Evolutionary conservation across 352 stramenopile genomes (phyloP).

Genomic region (Pythium sp.): DNA sequence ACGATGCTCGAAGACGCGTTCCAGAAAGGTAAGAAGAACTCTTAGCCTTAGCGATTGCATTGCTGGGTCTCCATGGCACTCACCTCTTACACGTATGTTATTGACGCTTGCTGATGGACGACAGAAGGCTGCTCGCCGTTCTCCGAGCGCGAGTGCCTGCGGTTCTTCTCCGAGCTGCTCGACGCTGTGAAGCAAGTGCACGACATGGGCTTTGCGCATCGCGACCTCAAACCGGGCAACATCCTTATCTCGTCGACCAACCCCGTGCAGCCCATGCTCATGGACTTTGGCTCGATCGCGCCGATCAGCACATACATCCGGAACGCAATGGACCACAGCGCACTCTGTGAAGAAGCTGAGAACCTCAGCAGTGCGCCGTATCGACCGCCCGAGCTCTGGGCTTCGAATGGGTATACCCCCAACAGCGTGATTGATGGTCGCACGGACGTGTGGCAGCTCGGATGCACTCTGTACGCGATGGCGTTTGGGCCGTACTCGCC

Average conservation of each 20-base stretch:
- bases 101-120: background rate
- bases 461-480: slow-evolving; percentile 90
- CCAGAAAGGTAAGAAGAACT: slow-evolving; percentile 19
- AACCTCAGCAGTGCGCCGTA: slow-evolving; percentile 87
- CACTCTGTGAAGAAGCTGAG: slow-evolving; percentile 79
- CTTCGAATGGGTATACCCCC: slow-evolving; percentile 27
- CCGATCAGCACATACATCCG: slow-evolving; percentile 30
- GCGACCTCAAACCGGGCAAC: slow-evolving; percentile 80
- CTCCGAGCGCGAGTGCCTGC: slow-evolving; percentile 41
- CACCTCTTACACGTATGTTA: background rate
- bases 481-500: slow-evolving; percentile 88
- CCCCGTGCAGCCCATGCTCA: slow-evolving; percentile 50
- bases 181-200: slow-evolving; percentile 63
- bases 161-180: slow-evolving; percentile 52
- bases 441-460: slow-evolving; percentile 90
- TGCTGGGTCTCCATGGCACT: background rate
- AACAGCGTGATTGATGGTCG: slow-evolving; percentile 47
- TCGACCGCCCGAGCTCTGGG: slow-evolving; percentile 90
- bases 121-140: slow-evolving; percentile 25
- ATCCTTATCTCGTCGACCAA: slow-evolving; percentile 48
- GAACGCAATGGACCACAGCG: slow-evolving; percentile 38
- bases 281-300: slow-evolving; percentile 75
- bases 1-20: slow-evolving; percentile 36
- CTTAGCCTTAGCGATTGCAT: background rate
- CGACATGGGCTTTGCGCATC: slow-evolving; percentile 52